Base-by-base conservation (phyloP, 1,284 basidiomycete species). In the Pulchroboletus neoregius region DNA sequence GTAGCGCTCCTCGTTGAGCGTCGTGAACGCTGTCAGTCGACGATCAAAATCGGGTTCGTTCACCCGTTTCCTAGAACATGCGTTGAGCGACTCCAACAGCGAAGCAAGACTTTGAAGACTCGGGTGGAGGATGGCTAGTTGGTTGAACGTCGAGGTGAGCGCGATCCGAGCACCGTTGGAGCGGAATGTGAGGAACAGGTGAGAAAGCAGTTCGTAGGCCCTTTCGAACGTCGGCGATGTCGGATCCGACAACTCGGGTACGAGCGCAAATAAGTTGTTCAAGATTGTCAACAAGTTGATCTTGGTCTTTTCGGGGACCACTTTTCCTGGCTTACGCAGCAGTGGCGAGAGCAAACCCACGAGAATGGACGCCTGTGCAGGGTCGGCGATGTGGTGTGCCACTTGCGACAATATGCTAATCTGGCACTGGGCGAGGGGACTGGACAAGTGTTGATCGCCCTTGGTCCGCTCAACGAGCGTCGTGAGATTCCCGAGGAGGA, bases 41-140 rank as follows among this genome's bases (percentile, higher is more conserved):
- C 80, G 78, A 53, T 97, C 91, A 58, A 97, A 97, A 65, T 99
- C 92, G 2, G 93, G 90, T 63, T 99, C 94, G 44, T 96, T 93
- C 31, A 95, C 67, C 12, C 92, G 79, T 56, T 80, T 87, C 1
- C 67, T 68, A 1, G 92, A 94, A 66, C 85, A 98, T 0, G 94
- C 83, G 60, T 99, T 99, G 50, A 99, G 76, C 1, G 80, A 79
- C 10, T 76, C 75, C 33, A 92, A 62, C 3, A 94, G 64, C 8
- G 72, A 66, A 0, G 82, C 73, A 1, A 88, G 61, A 2, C 61
- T 56, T 16, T 67, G 58, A 24, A 91, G 69, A 2, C 71, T 63
- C 0, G 68, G 51, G 47, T 87, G 75, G 9, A 83, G 64, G 0
- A 62, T 55, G 0, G 82, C 78, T 12, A 94, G 70, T 8, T 71